Evolutionary conservation across 371 early-diverging fungal species (phyloP).

Genomic region (Syncephalis fuscata): DNA sequence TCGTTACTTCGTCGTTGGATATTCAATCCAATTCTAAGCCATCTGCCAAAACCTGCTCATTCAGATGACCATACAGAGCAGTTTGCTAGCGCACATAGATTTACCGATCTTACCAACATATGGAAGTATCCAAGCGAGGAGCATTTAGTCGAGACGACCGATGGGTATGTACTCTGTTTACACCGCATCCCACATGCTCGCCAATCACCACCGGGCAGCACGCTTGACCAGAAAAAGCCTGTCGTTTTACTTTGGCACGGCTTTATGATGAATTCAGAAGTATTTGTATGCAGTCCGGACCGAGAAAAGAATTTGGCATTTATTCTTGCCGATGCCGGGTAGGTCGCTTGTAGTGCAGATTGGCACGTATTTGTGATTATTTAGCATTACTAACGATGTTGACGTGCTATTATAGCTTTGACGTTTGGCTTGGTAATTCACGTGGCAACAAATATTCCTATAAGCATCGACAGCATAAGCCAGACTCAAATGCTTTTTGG

Average conservation of each 20-base stretch:
- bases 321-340: slow-evolving; percentile 54
- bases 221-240: slow-evolving; percentile 27
- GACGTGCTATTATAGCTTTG: slow-evolving; percentile 28
- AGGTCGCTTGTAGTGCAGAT: neutral
- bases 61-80: too few species aligned
- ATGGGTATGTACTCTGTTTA: slow-evolving; percentile 74
- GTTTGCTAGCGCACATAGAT: too few species aligned
- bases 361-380: too few species aligned
- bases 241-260: slow-evolving; percentile 91
- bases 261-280: slow-evolving; percentile 83
- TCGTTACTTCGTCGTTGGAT: slow-evolving; percentile 14
- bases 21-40: too few species aligned
- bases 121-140: slow-evolving; percentile 67
- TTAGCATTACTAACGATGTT: too few species aligned
- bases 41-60: too few species aligned
- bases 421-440: slow-evolving; percentile 95
- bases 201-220: slow-evolving; percentile 6
- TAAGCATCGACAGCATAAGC: slow-evolving; percentile 53
- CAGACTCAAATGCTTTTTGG: slow-evolving; percentile 69
- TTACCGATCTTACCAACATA: too few species aligned
- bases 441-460: slow-evolving; percentile 92
- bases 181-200: slow-evolving; percentile 54
- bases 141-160: slow-evolving; percentile 71
- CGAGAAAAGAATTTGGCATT: slow-evolving; percentile 49
- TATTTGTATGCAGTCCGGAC: slow-evolving; percentile 74